Evolutionary conservation across 148 eudicot species (phyloP).

Genomic region (Mesembryanthemum crystallinum): DNA sequence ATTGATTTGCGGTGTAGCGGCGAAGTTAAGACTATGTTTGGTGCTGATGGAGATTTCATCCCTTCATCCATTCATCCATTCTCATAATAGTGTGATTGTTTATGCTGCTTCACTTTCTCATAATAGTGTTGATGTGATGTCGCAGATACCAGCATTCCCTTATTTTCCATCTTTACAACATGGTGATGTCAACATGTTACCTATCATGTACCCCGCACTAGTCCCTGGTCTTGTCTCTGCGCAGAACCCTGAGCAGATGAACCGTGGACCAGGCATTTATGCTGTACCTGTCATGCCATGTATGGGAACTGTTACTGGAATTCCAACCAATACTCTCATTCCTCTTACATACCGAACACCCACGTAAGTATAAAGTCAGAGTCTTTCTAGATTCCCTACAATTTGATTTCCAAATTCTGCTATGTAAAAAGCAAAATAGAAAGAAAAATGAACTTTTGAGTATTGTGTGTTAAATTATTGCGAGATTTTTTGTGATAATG

Average conservation of each 20-base stretch:
- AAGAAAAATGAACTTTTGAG: background rate
- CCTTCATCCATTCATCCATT: no score
- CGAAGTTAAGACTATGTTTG: background rate
- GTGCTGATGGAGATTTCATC: background rate
- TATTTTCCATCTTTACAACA: conserved; percentile 41
- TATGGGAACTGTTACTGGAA: conserved; percentile 57
- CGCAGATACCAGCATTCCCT: conserved; percentile 40
- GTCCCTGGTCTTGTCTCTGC: conserved; percentile 52
- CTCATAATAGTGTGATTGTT: background rate
- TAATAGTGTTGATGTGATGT: conserved; percentile 17
- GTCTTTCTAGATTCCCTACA: background rate
- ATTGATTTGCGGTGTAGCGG: background rate
- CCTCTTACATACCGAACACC: conserved; percentile 89
- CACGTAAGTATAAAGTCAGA: conserved; percentile 52
- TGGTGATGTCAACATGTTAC: conserved; percentile 56
- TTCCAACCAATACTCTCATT: conserved; percentile 71
- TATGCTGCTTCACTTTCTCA: conserved; percentile 5
- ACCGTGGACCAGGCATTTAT: conserved; percentile 88
- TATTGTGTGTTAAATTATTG: no score
- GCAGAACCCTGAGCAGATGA: conserved; percentile 62
- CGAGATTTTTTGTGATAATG: background rate
- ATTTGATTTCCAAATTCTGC: background rate
- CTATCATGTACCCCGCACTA: conserved; percentile 69
- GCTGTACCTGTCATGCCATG: conserved; percentile 73
- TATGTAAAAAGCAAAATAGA: background rate